Evolutionary conservation across 2,329 filamentous ascomycete species (phyloP).

Genomic region (Cladosporium halotolerans): DNA sequence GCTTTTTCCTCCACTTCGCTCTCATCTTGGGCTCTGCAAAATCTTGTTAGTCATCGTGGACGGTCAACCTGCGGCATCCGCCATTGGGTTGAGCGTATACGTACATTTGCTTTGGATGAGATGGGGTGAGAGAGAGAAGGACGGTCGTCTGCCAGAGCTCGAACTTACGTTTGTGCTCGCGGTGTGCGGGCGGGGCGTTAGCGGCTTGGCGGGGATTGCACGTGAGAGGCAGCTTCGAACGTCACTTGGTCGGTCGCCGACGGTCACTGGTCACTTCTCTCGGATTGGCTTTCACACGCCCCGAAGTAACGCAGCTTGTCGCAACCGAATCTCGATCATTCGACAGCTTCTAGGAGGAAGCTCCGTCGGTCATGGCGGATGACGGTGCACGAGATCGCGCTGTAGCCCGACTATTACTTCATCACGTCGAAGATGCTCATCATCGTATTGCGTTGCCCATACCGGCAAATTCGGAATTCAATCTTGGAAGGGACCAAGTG

Average conservation of each 20-base stretch:
- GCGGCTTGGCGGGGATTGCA: conserved; percentile 7
- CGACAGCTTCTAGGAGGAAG: background rate
- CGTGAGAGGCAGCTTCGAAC: background rate
- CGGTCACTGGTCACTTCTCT: background rate
- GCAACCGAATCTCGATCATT: conserved; percentile 1
- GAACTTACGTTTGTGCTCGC: background rate
- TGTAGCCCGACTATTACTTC: conserved; percentile 2
- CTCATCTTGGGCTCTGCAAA: conserved; percentile 51
- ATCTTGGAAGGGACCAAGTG: conserved; percentile 27
- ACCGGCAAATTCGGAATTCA: conserved; percentile 19
- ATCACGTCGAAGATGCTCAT: background rate
- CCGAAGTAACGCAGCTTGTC: conserved; percentile 8
- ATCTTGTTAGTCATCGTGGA: background rate
- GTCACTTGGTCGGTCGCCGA: background rate
- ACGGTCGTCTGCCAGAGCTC: background rate
- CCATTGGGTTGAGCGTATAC: conserved; percentile 4
- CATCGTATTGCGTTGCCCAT: background rate
- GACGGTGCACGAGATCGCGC: background rate
- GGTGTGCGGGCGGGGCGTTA: conserved; percentile 4
- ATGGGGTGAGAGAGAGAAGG: conserved; percentile 9
- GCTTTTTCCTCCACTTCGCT: conserved; percentile 99
- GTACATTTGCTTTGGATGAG: conserved; percentile 12
- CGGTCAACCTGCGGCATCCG: background rate
- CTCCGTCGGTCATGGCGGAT: background rate
- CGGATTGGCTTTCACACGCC: conserved; percentile 1